Conservation (phyloP, 768 basidiomycete species). For the Phylloporus rhodoxanthus region DNA sequence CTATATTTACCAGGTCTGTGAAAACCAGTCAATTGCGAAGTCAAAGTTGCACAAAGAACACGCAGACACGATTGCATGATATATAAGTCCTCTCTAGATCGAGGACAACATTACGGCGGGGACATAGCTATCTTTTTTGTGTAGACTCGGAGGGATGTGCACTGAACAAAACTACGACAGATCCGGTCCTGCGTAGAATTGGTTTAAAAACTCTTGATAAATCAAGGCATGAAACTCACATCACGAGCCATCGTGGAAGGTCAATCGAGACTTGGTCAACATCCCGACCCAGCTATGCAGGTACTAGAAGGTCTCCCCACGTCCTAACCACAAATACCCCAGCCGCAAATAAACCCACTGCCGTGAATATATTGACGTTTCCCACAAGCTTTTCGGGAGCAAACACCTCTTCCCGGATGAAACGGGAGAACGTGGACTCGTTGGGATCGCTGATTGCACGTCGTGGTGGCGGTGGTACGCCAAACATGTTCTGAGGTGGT, state of each 20-base stretch:
- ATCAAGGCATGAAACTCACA: constrained; percentile 3
- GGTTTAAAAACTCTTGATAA: neutral
- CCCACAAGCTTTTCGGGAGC: constrained; percentile 71
- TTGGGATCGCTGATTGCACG: constrained; percentile 47
- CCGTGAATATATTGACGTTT: constrained; percentile 65
- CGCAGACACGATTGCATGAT: constrained; percentile 9
- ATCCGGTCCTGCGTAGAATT: constrained; percentile 2
- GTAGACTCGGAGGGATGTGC: constrained; percentile 3
- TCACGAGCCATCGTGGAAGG: neutral
- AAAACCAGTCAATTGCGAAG: constrained; percentile 6
- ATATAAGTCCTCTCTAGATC: constrained; percentile 16
- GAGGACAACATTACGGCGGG: constrained; percentile 16
- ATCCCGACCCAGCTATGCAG: constrained; percentile 35
- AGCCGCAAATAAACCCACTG: constrained; percentile 59
- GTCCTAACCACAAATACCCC: constrained; percentile 66
- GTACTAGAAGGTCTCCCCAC: constrained; percentile 76
- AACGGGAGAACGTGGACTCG: constrained; percentile 54
- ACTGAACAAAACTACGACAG: constrained; percentile 5
- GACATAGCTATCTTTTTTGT: constrained; percentile 19
- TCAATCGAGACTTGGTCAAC: neutral
- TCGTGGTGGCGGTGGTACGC: constrained; percentile 37
- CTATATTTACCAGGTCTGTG: constrained; percentile 12
- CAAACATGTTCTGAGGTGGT: constrained; percentile 52
- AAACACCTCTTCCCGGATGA: constrained; percentile 56
- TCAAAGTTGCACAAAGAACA: constrained; percentile 9